These are phyloP conservation scores for Arxiozyma slooffiae DNA, from an alignment of 1,139 yeast species.

Conservation along the genomic window DNA sequence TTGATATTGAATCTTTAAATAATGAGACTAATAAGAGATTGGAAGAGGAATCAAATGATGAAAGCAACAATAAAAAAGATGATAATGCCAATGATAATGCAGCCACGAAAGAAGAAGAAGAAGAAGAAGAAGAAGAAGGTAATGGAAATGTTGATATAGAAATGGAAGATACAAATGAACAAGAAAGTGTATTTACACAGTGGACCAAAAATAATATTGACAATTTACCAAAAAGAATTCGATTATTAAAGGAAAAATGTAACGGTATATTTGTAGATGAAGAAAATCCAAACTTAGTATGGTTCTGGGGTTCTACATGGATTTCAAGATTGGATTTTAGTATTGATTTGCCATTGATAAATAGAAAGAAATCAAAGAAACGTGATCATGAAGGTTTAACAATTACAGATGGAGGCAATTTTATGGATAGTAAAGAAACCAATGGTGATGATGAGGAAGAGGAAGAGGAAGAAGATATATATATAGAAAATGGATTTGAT, in stretches of 20 bases:
- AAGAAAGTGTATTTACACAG: conserved; percentile 40
- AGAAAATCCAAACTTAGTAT: conserved; percentile 38
- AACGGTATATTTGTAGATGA: conserved; percentile 53
- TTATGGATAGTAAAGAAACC: conserved; percentile 23
- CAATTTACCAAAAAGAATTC: conserved; percentile 57
- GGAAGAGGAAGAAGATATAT: conserved; percentile 28
- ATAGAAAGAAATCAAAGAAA: conserved; percentile 41
- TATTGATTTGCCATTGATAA: conserved; percentile 44
- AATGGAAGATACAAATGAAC: conserved; percentile 2
- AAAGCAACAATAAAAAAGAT: conserved; percentile 42
- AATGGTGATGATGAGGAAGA: conserved; percentile 6
- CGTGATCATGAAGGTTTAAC: conserved; percentile 57
- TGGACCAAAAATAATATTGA: conserved; percentile 82
- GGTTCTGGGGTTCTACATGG: conserved; percentile 92
- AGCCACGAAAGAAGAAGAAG: conserved; percentile 15
- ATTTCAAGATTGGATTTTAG: conserved; percentile 61
- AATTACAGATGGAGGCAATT: conserved; percentile 34
- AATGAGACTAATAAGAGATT: conserved; percentile 3
- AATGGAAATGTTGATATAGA: conserved; percentile 41
- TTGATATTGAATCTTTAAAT: conserved; percentile 6
- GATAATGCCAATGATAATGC: conserved; percentile 7
- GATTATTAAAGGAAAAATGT: conserved; percentile 56
- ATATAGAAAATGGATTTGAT: conserved; percentile 26
- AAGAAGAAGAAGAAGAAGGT: conserved; percentile 16
- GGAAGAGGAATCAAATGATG: conserved; percentile 14